phyloP scores from a whole-genome alignment of 805 yeast genomes.

The Candida parachauliodes region DNA sequence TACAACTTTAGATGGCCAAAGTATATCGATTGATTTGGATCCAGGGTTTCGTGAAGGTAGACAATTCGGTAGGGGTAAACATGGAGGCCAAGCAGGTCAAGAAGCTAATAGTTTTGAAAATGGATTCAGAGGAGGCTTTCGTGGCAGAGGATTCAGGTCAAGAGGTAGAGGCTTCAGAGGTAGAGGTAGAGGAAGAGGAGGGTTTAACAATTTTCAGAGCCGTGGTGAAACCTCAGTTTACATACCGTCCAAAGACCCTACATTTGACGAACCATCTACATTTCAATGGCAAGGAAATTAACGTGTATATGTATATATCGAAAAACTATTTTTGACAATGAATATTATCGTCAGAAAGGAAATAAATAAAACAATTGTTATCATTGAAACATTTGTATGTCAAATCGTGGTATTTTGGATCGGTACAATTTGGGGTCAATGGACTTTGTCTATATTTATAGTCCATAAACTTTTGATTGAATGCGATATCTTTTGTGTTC shows the following conservation, averaged over 20 bases:
- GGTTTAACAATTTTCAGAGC: conserved; percentile 21
- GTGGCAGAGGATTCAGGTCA: conserved; percentile 36
- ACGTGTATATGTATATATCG: background rate
- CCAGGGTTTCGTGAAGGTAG: conserved; percentile 96
- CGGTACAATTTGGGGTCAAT: conserved; percentile 38
- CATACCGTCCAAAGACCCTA: conserved; percentile 22
- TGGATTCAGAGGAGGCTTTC: conserved; percentile 40
- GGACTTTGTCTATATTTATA: conserved; percentile 40
- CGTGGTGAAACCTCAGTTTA: conserved; percentile 14
- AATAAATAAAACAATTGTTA: conserved; percentile 18
- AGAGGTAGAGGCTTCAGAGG: conserved; percentile 44
- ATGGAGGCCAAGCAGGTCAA: conserved; percentile 88
- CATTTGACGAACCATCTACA: conserved; percentile 14
- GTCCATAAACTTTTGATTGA: conserved; percentile 16
- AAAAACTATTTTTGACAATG: conserved; percentile 14
- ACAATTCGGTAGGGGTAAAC: conserved; percentile 89
- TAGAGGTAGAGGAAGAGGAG: conserved; percentile 28
- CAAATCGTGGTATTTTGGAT: conserved; percentile 14
- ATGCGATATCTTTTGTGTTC: conserved; percentile 28
- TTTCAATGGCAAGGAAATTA: conserved; percentile 11
- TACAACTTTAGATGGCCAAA: conserved; percentile 80
- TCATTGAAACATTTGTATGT: conserved; percentile 18
- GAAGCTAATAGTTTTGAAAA: conserved; percentile 35
- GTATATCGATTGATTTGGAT: conserved; percentile 83
- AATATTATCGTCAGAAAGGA: conserved; percentile 12